phyloP scores from a whole-genome alignment of 1,284 basidiomycete genomes.

The Apiotrichum montevideense region DNA sequence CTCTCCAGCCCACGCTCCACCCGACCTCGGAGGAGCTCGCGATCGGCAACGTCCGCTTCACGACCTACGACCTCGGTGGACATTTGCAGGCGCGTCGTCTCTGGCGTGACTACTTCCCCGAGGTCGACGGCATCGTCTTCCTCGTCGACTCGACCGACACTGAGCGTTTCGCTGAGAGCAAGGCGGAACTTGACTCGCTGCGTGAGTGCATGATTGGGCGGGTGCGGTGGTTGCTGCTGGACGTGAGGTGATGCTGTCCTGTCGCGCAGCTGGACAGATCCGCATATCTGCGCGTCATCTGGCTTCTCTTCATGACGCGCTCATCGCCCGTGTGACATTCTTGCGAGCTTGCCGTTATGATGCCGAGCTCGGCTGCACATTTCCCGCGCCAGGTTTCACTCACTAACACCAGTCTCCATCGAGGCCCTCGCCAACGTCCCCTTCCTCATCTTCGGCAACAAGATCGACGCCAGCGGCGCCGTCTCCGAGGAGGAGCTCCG shows the following conservation, averaged over 20 bases:
- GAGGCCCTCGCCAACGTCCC: conserved; percentile 93
- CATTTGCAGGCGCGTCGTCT: conserved; percentile 98
- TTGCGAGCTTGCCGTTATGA: too few relatives aligned
- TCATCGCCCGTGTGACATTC: too few relatives aligned
- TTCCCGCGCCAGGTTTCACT: too few relatives aligned
- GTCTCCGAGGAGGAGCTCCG: conserved; percentile 97
- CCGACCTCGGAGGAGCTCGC: conserved; percentile 99
- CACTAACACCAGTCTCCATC: conserved; percentile 52
- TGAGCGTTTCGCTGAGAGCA: conserved; percentile 92
- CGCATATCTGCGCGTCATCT: too few relatives aligned
- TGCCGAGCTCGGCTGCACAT: too few relatives aligned
- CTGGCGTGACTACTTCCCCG: conserved; percentile 99
- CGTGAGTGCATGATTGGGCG: conserved; percentile 36
- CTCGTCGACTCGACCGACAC: conserved; percentile 95
- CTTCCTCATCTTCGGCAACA: conserved; percentile 98
- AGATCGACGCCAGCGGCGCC: conserved; percentile 97
- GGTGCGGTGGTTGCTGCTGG: too few relatives aligned
- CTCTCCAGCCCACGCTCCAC: conserved; percentile 95
- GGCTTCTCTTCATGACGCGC: too few relatives aligned
- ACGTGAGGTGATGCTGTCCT: background rate
- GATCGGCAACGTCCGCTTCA: conserved; percentile 98
- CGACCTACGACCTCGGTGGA: conserved; percentile 96
- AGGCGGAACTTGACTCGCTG: conserved; percentile 92
- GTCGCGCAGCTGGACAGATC: too few relatives aligned
- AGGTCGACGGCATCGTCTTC: conserved; percentile 98